Evolutionary conservation across 495 filamentous ascomycete genomes (phyloP).

Genomic region (Glutinoglossum americanum): DNA sequence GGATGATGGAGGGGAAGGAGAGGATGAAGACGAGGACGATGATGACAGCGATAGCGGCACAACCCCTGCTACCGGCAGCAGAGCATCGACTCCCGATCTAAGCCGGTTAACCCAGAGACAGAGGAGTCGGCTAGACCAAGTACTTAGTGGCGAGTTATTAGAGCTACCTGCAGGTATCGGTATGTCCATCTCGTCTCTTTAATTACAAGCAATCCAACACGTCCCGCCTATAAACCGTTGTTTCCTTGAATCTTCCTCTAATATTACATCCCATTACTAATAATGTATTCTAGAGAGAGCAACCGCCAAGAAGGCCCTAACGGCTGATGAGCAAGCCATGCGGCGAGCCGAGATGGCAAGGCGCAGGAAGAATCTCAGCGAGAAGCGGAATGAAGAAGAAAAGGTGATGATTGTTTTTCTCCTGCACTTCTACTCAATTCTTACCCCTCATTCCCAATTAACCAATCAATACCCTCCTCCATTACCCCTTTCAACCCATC

Average conservation of each 20-base stretch:
- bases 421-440: not conserved
- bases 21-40: conserved; percentile 18
- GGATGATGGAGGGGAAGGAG: conserved; percentile 35
- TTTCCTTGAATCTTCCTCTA: not conserved
- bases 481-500: no score
- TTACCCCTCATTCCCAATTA: not conserved
- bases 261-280: no score
- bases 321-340: conserved; percentile 89
- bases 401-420: conserved; percentile 35
- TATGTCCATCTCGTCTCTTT: conserved; percentile 14
- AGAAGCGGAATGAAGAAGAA: conserved; percentile 96
- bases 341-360: conserved; percentile 90
- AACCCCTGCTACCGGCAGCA: conserved; percentile 29
- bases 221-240: not conserved
- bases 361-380: conserved; percentile 83
- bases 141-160: conserved; percentile 46
- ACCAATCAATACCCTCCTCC: conserved; percentile 5
- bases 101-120: conserved; percentile 81
- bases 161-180: conserved; percentile 55
- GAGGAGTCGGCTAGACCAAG: conserved; percentile 47
- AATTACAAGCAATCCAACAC: not conserved
- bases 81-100: conserved; percentile 51
- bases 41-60: conserved; percentile 47
- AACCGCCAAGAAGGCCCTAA: conserved; percentile 66
- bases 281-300: conserved; percentile 19